Percentiles rank a stretch among this genome's conserved stretches.
Evolutionary conservation across 768 basidiomycete genomes (phyloP).

Genomic region (Pulveroboletus sp.): DNA sequence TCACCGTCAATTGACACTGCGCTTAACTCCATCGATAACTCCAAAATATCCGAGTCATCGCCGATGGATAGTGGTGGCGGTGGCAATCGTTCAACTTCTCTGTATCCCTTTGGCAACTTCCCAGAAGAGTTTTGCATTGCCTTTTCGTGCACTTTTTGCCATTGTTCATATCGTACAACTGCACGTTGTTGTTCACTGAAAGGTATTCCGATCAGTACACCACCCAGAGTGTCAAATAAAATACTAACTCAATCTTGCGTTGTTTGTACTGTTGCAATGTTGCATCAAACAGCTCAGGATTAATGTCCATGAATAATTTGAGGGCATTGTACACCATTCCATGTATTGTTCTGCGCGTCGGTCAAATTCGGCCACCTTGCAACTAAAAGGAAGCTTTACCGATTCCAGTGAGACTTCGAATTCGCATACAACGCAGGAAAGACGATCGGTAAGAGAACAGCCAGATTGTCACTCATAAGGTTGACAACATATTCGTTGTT

Average conservation of each 20-base stretch:
- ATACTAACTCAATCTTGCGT: constrained; percentile 72
- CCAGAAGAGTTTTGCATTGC: constrained; percentile 71
- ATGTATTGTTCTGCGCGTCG: constrained; percentile 78
- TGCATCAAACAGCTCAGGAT: constrained; percentile 92
- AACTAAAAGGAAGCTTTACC: constrained; percentile 48
- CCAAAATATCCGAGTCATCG: constrained; percentile 83
- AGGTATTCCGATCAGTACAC: constrained; percentile 1
- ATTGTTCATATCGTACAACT: constrained; percentile 79
- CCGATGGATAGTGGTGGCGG: constrained; percentile 74
- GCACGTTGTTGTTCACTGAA: constrained; percentile 84
- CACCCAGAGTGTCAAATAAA: background rate
- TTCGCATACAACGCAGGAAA: constrained; percentile 95
- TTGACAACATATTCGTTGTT: constrained; percentile 99
- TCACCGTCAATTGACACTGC: constrained; percentile 73
- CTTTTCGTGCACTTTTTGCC: constrained; percentile 78
- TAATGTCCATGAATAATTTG: constrained; percentile 99
- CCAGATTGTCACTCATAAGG: constrained; percentile 95
- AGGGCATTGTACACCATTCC: constrained; percentile 99
- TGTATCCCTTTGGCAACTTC: constrained; percentile 66
- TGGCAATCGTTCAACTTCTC: constrained; percentile 61
- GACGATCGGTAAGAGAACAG: constrained; percentile 86
- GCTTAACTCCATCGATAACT: constrained; percentile 85
- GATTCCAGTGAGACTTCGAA: constrained; percentile 97
- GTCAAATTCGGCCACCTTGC: constrained; percentile 6
- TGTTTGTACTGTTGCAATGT: constrained; percentile 92